phyloP scores from a whole-genome alignment of 2,329 filamentous ascomycete genomes.

The Calycina herbarum region DNA sequence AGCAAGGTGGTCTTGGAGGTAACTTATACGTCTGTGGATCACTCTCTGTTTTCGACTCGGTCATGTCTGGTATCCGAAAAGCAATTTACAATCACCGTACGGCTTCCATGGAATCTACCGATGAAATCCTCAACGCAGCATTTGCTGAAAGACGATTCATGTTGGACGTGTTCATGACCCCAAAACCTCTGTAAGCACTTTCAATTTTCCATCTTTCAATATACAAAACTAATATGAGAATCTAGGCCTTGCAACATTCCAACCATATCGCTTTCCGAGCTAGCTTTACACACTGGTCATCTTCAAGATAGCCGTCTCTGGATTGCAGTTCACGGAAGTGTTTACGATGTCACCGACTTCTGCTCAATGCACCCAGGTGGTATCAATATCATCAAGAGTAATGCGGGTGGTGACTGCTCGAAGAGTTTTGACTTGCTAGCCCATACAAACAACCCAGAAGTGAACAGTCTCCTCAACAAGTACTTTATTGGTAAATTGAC shows the following conservation, averaged over 20 bases:
- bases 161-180: conserved; percentile 58
- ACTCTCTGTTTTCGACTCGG: conserved; percentile 51
- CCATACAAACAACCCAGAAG: conserved; percentile 56
- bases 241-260: conserved; percentile 46
- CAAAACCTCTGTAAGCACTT: conserved; percentile 43
- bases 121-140: conserved; percentile 51
- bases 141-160: conserved; percentile 57
- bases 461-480: conserved; percentile 52
- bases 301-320: conserved; percentile 47
- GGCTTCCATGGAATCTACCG: conserved; percentile 51
- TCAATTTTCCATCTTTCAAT: no score
- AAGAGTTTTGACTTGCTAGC: conserved; percentile 54
- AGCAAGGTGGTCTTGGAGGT: conserved; percentile 51
- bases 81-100: conserved; percentile 55
- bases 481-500: conserved; percentile 55
- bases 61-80: conserved; percentile 56
- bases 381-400: conserved; percentile 54
- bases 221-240: no score
- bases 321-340: conserved; percentile 54
- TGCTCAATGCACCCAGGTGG: conserved; percentile 54
- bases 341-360: conserved; percentile 56
- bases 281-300: conserved; percentile 53
- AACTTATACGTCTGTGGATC: conserved; percentile 53
- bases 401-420: conserved; percentile 54
- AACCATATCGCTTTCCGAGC: conserved; percentile 50